Conservation (phyloP, 257 asterid genomes). For the Lycium ferocissimum region DNA sequence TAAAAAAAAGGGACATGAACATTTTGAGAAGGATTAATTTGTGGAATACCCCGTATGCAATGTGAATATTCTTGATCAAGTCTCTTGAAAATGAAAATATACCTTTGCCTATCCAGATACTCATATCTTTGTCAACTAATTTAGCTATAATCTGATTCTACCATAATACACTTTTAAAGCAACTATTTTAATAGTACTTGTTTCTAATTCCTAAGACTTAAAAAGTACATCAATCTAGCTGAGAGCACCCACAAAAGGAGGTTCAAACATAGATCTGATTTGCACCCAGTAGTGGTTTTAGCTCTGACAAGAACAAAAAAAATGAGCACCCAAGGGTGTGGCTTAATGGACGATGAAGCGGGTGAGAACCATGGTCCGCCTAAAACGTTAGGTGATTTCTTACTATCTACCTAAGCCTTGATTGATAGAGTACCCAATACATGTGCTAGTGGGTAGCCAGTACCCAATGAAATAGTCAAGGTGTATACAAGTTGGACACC, state of each 20-base stretch:
- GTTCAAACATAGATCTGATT: background rate
- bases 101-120: background rate
- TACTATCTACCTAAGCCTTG: background rate
- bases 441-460: background rate
- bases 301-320: background rate
- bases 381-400: background rate
- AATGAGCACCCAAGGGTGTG: background rate
- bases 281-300: background rate
- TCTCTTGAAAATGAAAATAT: background rate
- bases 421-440: too few relatives aligned
- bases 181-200: background rate
- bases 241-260: background rate
- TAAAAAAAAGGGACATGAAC: background rate
- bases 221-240: background rate
- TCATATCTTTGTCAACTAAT: background rate
- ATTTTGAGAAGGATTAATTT: background rate
- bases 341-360: background rate
- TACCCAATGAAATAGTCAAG: background rate
- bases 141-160: background rate
- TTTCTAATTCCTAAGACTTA: background rate
- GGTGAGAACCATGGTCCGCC: background rate
- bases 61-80: slow-evolving; percentile 11
- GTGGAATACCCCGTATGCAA: background rate
- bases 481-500: too few relatives aligned
- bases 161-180: background rate